Conservation (phyloP, 1,284 basidiomycete species). For the Melampsora americana region DNA sequence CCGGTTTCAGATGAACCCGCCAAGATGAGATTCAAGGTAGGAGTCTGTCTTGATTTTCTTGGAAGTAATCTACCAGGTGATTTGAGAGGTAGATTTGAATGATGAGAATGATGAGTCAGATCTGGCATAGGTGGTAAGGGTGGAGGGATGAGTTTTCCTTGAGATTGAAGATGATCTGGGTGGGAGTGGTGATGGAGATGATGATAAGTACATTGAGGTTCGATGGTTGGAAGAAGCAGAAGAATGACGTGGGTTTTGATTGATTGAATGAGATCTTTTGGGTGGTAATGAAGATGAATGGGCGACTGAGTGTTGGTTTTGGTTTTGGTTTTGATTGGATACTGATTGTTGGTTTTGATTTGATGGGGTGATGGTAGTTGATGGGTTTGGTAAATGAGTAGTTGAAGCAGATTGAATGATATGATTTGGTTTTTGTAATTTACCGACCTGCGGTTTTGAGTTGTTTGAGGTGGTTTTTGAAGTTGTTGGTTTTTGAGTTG, state of each 20-base stretch:
- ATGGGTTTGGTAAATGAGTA: not conserved
- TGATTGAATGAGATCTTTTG: not conserved
- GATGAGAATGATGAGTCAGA: not conserved
- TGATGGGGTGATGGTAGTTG: too few relatives aligned
- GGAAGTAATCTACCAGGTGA: not conserved
- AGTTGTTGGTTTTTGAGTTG: too few relatives aligned
- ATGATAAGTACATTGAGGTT: not conserved
- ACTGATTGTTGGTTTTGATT: not conserved
- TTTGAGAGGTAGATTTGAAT: not conserved
- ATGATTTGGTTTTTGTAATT: not conserved
- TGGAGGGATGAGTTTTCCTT: not conserved
- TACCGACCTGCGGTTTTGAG: constrained; percentile 2
- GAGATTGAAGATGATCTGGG: not conserved
- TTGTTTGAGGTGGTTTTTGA: not conserved
- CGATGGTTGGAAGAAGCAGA: too few relatives aligned
- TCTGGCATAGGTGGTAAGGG: not conserved
- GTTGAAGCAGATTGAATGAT: not conserved
- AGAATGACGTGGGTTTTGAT: not conserved
- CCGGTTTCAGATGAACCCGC: constrained; percentile 20
- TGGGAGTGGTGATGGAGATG: not conserved
- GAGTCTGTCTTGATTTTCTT: constrained; percentile 28
- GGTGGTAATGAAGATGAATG: not conserved
- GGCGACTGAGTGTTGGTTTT: not conserved
- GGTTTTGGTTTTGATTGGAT: not conserved
- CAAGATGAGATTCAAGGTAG: constrained; percentile 35